Evolutionary conservation across 148 eudicot species (phyloP).

Genomic region (Simmondsia chinensis): DNA sequence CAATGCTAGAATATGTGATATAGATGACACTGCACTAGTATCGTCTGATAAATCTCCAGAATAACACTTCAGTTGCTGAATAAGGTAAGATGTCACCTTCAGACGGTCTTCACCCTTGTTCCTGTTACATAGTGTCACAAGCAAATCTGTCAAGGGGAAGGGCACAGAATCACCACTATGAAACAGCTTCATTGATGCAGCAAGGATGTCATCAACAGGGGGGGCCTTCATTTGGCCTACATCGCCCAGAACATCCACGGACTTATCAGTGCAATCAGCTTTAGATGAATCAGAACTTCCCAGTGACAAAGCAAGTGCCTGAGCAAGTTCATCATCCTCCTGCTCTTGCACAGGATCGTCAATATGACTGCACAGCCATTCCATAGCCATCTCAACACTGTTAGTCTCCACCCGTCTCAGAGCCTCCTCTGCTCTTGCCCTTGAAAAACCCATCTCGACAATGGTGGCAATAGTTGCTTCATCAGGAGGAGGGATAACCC

Average conservation of each 20-base stretch:
- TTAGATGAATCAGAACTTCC: slow-evolving; percentile 83
- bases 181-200: slow-evolving; percentile 68
- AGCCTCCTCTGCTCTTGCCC: slow-evolving; percentile 96
- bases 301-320: slow-evolving; percentile 83
- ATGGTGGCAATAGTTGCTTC: slow-evolving; percentile 82
- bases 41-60: slow-evolving; percentile 54
- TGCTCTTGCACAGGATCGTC: slow-evolving; percentile 93
- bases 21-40: slow-evolving; percentile 56
- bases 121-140: slow-evolving; percentile 73
- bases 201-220: slow-evolving; percentile 85
- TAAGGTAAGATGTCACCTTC: slow-evolving; percentile 63
- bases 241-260: slow-evolving; percentile 44
- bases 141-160: slow-evolving; percentile 75
- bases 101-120: slow-evolving; percentile 90
- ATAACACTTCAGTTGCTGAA: slow-evolving; percentile 67
- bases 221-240: slow-evolving; percentile 59
- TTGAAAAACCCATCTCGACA: slow-evolving; percentile 95
- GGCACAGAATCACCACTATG: slow-evolving; percentile 72
- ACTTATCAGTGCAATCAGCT: slow-evolving; percentile 55
- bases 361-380: slow-evolving; percentile 84
- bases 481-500: slow-evolving; percentile 86
- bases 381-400: slow-evolving; percentile 99
- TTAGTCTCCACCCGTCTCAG: slow-evolving; percentile 82
- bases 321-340: slow-evolving; percentile 92
- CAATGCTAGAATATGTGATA: slow-evolving; percentile 79